phyloP scores from a whole-genome alignment of 371 early-diverging fungal species.

The Sporodiniella umbellata region DNA sequence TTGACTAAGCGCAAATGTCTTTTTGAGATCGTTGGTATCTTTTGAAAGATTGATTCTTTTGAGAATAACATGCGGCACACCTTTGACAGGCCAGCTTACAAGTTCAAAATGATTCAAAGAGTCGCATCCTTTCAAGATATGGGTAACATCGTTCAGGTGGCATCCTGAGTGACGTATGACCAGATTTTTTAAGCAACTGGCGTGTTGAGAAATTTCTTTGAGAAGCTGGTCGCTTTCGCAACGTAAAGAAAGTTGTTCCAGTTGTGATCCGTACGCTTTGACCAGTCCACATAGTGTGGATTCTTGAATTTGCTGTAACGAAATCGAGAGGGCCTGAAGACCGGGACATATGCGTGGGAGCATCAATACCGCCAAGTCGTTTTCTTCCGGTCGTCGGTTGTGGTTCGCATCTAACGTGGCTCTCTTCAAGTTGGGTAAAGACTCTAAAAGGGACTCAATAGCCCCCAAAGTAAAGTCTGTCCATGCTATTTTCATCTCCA shows the following conservation, averaged over 20 bases:
- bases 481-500: slow-evolving; percentile 28
- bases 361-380: slow-evolving; percentile 23
- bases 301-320: slow-evolving; percentile 39
- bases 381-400: slow-evolving; percentile 29
- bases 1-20: slow-evolving; percentile 14
- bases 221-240: slow-evolving; percentile 31
- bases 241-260: slow-evolving; percentile 26
- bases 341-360: slow-evolving; percentile 20
- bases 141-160: slow-evolving; percentile 12
- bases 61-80: slow-evolving; percentile 31
- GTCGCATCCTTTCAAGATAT: slow-evolving; percentile 25
- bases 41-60: slow-evolving; percentile 6
- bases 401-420: slow-evolving; percentile 41
- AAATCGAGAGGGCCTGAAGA: slow-evolving; percentile 24
- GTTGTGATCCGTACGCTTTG: slow-evolving; percentile 22
- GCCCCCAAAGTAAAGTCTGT: slow-evolving; percentile 39
- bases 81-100: slow-evolving; percentile 35
- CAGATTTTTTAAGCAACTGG: slow-evolving; percentile 20
- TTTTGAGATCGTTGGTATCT: slow-evolving; percentile 3
- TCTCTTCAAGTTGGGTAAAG: slow-evolving; percentile 21
- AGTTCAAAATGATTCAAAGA: slow-evolving; percentile 28
- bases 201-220: slow-evolving; percentile 24
- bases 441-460: slow-evolving; percentile 19
- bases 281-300: slow-evolving; percentile 23
- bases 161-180: slow-evolving; percentile 15